Conservation (phyloP, 805 yeast species). For the Zygosaccharomyces kombuchaensis region DNA sequence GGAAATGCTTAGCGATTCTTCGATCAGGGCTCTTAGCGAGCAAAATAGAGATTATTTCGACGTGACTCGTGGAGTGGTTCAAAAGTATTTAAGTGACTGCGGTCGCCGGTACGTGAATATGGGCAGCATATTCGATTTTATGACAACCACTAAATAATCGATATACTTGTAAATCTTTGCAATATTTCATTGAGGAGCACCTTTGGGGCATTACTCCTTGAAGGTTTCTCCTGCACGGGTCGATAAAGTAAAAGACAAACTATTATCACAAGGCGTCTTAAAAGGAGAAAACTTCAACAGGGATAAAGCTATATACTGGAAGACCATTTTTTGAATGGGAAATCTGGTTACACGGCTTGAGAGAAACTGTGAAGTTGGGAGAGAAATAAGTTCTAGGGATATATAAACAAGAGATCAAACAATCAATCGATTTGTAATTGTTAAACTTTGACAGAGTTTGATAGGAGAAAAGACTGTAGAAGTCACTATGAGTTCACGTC, state of each 20-base stretch:
- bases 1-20: slow-evolving; percentile 40
- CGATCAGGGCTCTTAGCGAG: slow-evolving; percentile 69
- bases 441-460: not conserved
- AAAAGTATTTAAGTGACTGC: slow-evolving; percentile 70
- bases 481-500: not conserved
- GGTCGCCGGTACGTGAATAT: slow-evolving; percentile 89
- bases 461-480: not conserved
- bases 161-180: not conserved
- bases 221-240: not conserved
- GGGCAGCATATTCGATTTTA: slow-evolving; percentile 69
- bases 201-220: not conserved
- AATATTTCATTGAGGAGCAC: not conserved
- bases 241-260: not conserved
- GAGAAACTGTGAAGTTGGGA: not conserved
- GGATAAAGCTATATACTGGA: not conserved
- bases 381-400: not conserved
- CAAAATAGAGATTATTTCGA: slow-evolving; percentile 66
- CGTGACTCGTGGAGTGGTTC: slow-evolving; percentile 52
- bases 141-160: slow-evolving; percentile 25
- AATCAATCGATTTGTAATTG: not conserved
- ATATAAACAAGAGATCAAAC: not conserved
- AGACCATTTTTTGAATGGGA: not conserved
- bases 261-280: not conserved
- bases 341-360: not conserved
- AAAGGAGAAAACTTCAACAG: not conserved